phyloP scores from a whole-genome alignment of 768 basidiomycete species.

The Tricholoma matsutake region DNA sequence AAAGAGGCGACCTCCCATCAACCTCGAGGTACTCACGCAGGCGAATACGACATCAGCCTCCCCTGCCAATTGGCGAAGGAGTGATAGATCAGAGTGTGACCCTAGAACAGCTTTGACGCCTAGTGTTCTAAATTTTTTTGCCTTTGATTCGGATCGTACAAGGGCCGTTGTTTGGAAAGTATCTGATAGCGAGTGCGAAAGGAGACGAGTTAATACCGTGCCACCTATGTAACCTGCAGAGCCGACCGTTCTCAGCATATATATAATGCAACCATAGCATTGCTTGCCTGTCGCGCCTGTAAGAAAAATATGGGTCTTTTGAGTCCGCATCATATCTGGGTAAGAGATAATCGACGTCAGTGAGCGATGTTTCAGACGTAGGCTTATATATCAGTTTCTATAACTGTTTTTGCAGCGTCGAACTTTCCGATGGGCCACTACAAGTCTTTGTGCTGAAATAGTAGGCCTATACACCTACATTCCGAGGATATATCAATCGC shows the following conservation, averaged over 20 bases:
- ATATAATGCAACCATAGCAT: background rate
- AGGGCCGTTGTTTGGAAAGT: conserved; percentile 44
- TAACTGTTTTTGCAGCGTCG: too few species aligned
- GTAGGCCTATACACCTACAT: too few species aligned
- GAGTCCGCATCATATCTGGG: conserved; percentile 2
- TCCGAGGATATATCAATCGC: too few species aligned
- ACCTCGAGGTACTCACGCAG: conserved; percentile 27
- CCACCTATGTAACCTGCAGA: conserved; percentile 54
- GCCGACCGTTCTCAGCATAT: background rate
- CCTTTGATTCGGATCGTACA: conserved; percentile 41
- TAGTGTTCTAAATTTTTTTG: conserved; percentile 28
- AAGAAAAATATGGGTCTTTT: conserved; percentile 37
- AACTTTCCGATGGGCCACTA: too few species aligned
- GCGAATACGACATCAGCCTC: conserved; percentile 45
- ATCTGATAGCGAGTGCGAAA: conserved; percentile 39
- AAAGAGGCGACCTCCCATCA: background rate
- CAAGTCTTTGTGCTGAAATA: too few species aligned
- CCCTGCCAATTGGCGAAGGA: conserved; percentile 38
- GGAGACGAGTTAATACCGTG: conserved; percentile 44
- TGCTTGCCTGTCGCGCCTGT: conserved; percentile 45
- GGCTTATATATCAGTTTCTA: background rate
- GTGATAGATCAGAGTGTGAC: conserved; percentile 34
- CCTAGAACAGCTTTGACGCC: conserved; percentile 40
- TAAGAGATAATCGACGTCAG: background rate
- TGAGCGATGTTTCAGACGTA: background rate